Evolutionary conservation across 345 rosid genomes (phyloP), one percentile per base, ranked within the genome.

Genomic region (Ceriops zippeliana): DNA sequence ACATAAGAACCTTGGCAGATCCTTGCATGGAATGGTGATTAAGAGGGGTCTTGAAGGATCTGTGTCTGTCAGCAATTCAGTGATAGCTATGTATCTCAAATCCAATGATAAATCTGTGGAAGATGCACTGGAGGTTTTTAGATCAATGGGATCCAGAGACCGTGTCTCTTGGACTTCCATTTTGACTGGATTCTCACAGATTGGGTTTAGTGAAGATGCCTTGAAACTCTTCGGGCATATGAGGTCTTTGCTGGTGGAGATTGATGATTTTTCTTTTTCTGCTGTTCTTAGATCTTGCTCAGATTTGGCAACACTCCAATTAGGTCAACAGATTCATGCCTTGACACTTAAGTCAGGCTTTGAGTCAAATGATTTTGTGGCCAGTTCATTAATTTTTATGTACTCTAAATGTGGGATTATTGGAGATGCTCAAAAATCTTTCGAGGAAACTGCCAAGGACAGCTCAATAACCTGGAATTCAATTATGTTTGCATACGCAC

Each of bases 231-330:
- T 83, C 71, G 70, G 75, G 56, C 70, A 70, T 24, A 85, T 88
- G 84, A 84, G 89, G 72, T 76, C 78, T 70, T 75, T 67, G 21
- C 34, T 74, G 21, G 79, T 72, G 62, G 89, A 82, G 73, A 80
- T 85, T 13, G 92, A 90, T 68, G 86, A 88, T 51, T 88, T 83
- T 70, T 70, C 92, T 9, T 83, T 88, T 69, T 88, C 96, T 17
- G 93, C 96, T 46, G 90, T 79, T 17, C 86, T 90, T 19, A 86
- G 87, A 78, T 84, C 89, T 42, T 90, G 93, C 84, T 82, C 93
- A 3, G 93, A 88, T 78, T 77, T 90, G 37, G 93, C 96, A 30
- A 83, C 83, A 19, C 88, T 86, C 24, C 87, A 80, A 21, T 72
- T 88, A 70, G 97, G 97, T 56, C 91, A 81, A 69, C 89, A 85